Percentiles rank a stretch among this genome's conserved stretches.
Evolutionary conservation across 2,329 filamentous ascomycete genomes (phyloP).

Genomic region (Botrytis medusae): DNA sequence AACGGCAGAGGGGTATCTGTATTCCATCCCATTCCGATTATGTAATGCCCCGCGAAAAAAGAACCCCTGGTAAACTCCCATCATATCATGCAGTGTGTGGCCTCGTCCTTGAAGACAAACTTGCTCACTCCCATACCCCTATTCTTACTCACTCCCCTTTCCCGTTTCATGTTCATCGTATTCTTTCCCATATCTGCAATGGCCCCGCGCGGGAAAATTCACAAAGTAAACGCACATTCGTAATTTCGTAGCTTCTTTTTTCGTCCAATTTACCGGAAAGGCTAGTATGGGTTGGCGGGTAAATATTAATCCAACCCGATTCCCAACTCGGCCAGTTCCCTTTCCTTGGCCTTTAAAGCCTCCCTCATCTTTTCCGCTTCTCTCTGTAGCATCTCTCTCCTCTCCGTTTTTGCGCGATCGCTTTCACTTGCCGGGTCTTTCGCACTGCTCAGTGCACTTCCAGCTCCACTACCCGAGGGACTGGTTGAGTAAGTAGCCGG

Average conservation of each 20-base stretch:
- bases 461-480: constrained; percentile 42
- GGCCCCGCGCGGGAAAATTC: background rate
- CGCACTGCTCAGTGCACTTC: constrained; percentile 36
- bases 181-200: background rate
- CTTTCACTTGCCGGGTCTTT: constrained; percentile 44
- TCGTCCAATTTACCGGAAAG: background rate
- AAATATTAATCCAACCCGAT: constrained; percentile 17
- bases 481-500: constrained; percentile 28
- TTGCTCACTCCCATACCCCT: background rate
- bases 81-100: background rate
- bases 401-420: constrained; percentile 58
- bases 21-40: constrained; percentile 15
- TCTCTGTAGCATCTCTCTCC: constrained; percentile 63
- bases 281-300: background rate
- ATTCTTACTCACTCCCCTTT: constrained; percentile 1
- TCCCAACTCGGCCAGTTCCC: constrained; percentile 37
- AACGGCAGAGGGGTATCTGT: constrained; percentile 10
- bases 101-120: background rate
- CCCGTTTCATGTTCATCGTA: background rate
- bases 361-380: constrained; percentile 72
- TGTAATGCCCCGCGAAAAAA: background rate
- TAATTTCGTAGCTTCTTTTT: constrained; percentile 11
- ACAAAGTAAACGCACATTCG: constrained; percentile 3
- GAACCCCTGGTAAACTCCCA: constrained; percentile 12
- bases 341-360: constrained; percentile 38